These are phyloP conservation scores for Saccharomyces pastorianus DNA, from an alignment of 1,139 yeast genomes.

Conservation along the genomic window DNA sequence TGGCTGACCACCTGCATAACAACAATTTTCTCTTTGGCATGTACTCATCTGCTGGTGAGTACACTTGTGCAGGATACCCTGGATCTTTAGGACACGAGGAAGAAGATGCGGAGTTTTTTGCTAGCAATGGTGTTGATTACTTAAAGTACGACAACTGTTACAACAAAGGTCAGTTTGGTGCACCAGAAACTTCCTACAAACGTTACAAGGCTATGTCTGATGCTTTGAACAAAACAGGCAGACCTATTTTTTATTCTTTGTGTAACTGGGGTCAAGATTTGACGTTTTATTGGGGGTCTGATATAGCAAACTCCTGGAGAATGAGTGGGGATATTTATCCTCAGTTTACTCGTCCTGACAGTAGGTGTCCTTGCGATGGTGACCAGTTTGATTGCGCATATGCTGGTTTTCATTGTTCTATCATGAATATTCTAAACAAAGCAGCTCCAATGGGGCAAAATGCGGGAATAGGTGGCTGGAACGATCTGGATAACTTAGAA, in stretches of 20 bases:
- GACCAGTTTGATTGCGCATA: conserved; percentile 20
- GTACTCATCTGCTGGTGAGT: conserved; percentile 30
- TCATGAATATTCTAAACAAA: conserved; percentile 25
- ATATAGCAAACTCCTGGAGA: conserved; percentile 30
- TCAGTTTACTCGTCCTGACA: conserved; percentile 24
- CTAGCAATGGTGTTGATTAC: conserved; percentile 30
- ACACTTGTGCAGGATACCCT: conserved; percentile 29
- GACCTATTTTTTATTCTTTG: conserved; percentile 27
- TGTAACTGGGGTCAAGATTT: conserved; percentile 32
- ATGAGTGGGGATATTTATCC: conserved; percentile 28
- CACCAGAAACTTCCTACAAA: conserved; percentile 20
- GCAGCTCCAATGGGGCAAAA: conserved; percentile 25
- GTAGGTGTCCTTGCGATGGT: conserved; percentile 27
- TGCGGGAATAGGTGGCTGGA: conserved; percentile 27
- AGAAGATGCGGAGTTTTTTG: conserved; percentile 27
- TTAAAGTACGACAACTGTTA: conserved; percentile 31
- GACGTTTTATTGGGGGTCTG: conserved; percentile 29
- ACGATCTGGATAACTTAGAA: conserved; percentile 29
- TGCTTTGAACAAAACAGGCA: conserved; percentile 28
- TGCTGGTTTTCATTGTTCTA: conserved; percentile 27
- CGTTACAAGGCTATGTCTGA: conserved; percentile 29
- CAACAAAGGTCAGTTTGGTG: conserved; percentile 27
- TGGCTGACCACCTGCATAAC: conserved; percentile 25
- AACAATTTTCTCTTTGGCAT: conserved; percentile 28
- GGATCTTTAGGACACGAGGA: conserved; percentile 29